Conservation (phyloP, 23 red algal genomes). For the Agarophyton chilense region DNA sequence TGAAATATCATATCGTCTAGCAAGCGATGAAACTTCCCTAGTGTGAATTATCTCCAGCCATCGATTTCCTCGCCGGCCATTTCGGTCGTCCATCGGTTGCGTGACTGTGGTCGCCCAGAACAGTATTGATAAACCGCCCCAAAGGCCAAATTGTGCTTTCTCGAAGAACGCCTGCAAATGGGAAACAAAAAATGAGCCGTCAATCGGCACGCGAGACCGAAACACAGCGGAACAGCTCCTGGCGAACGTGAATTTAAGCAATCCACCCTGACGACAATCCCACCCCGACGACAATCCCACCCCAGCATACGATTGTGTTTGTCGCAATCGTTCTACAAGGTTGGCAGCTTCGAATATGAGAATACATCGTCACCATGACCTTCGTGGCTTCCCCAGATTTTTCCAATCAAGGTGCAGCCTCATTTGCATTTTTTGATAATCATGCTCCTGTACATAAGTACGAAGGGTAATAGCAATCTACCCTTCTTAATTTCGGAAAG, state of each 20-base stretch:
- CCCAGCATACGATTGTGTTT: background rate
- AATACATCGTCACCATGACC: too few relatives aligned
- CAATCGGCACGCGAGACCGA: background rate
- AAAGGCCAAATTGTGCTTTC: background rate
- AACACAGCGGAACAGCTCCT: too few relatives aligned
- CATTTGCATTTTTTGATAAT: background rate
- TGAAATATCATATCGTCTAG: background rate
- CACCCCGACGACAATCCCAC: background rate
- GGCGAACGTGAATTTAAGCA: too few relatives aligned
- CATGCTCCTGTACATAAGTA: too few relatives aligned
- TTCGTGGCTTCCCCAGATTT: background rate
- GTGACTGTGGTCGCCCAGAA: background rate
- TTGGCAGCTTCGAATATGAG: too few relatives aligned
- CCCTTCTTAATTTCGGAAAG: too few relatives aligned
- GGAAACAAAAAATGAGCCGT: background rate
- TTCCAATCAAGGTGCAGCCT: too few relatives aligned
- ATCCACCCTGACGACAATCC: too few relatives aligned
- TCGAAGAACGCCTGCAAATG: background rate
- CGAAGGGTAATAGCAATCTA: too few relatives aligned
- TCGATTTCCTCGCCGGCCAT: background rate
- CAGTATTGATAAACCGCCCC: background rate
- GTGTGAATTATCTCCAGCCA: slow-evolving; percentile 28
- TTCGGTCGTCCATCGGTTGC: background rate
- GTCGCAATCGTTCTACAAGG: background rate
- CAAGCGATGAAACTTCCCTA: background rate